Base-by-base conservation (phyloP, 352 stramenopile genomes). In the Poterioochromonas sp. region DNA sequence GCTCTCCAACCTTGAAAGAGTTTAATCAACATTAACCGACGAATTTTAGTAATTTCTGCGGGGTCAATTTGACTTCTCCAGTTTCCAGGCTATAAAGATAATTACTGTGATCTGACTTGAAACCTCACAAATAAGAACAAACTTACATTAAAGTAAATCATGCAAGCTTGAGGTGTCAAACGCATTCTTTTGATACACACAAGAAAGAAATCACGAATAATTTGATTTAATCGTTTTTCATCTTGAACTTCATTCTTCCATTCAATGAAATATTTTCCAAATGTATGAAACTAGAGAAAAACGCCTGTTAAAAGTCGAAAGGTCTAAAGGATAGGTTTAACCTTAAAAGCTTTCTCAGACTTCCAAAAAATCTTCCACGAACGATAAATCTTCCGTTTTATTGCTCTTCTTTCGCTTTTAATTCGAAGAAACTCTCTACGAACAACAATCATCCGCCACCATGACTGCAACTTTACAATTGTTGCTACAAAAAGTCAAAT, bases 101-200 rank as follows among this genome's bases (percentile, higher is more conserved):
- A 15, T 26, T 15, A 15, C 15, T 58, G 15, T 26, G 15, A 26
- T 26, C 15, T 58, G 26, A 26, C 47, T 26, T 58, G 15, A 26
- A 58, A 58, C 15, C 15, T 58, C 47, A 58, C 26, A 15, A 58
- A 58, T n/a, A n/a, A n/a, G n/a, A n/a, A n/a, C 15, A 26, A 65
- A 32, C 65, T 58, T 74, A 74, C 65, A 54, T 74, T 74, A 39
- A 74, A 58, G 29, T 39, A 74, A n/a, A 37, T 37, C 37, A 74
- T 74, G 32, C 2, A 2, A 34, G 65, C 65, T 54, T 74, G 65
- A 74, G 65, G 37, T 26, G 20, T 74, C 0, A 74, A n/a, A 5
- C 32, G 15, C 32, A 44, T 40, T 41, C 32, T 12, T 71, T 43
- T 8, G 12, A 71, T 71, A 43, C 62, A 71, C 5, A 32, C 8